Evolutionary conservation across 2,329 filamentous ascomycete species (phyloP), one percentile per base, ranked within the genome.

Genomic region (Pseudocercospora musae): DNA sequence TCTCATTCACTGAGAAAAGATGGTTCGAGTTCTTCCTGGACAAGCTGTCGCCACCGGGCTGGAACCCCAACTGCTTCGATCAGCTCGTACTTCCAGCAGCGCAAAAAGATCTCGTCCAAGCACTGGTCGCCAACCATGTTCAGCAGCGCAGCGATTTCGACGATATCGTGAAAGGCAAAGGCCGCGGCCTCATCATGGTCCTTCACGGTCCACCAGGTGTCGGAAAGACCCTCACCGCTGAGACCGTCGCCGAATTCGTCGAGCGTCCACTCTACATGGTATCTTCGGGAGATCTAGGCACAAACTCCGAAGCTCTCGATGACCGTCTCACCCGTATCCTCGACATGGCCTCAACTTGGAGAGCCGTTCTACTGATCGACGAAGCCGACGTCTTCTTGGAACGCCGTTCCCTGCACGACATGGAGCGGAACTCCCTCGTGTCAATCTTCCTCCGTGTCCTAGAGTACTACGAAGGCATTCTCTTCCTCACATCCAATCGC

Each of bases 381-480:
- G 92, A 96, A 77, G 91, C 89, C 3, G 90, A 93, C 69, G 88
- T 92, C 6, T 92, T 92, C 77, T 80, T 96, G 11, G 90, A 95
- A 78, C 89, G 90, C 73, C 86, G 91, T 1, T 89, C 89, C 50
- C 87, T 92, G 71, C 87, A 91, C 67, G 90, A 96, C 70, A 88
- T 95, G 62, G 87, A 92, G 72, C 88, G 91, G 62, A 96, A 96
- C 71, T 87, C 88, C 0, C 85, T 94, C 1, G 92, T 96, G 58
- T 90, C 87, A 74, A 79, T 78, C 42, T 77, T 78, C 66, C 68
- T 78, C 10, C 71, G 76, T 6, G 68, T 72, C 1, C 69, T 78
- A 9, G 74, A 78, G 64, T 78, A 77, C 63, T 77, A 74, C 65
- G 60, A 74, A 49, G 76, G 76, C 18, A 71, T 76, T 21, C 68